Evolutionary conservation across 306 rosid genomes (phyloP).

Genomic region (Trichosanthes truncata): DNA sequence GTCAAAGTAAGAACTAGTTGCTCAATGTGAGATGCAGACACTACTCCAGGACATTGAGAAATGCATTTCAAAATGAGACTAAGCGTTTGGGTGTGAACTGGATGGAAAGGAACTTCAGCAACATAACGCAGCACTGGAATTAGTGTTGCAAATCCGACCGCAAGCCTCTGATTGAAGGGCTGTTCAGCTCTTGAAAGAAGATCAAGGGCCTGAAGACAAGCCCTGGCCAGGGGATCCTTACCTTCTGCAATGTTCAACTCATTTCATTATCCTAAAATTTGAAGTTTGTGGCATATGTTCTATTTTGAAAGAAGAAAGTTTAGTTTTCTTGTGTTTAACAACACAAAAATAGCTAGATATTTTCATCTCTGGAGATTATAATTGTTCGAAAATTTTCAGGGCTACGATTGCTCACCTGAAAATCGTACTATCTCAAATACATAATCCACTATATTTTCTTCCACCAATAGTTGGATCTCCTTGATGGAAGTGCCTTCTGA

Average conservation of each 20-base stretch:
- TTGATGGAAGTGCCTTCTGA: conserved; percentile 41
- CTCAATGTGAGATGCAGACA: conserved; percentile 56
- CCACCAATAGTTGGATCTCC: conserved; percentile 60
- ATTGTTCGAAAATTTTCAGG: not conserved
- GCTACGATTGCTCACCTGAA: conserved; percentile 52
- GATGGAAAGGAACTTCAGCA: conserved; percentile 83
- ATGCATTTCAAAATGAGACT: conserved; percentile 60
- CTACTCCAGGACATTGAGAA: conserved; percentile 74
- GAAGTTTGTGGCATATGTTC: not conserved
- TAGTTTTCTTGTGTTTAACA: not conserved
- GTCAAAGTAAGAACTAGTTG: conserved; percentile 51
- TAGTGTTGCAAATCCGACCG: conserved; percentile 78
- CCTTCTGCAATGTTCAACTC: conserved; percentile 40
- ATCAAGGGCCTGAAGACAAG: conserved; percentile 68
- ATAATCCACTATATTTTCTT: conserved; percentile 90
- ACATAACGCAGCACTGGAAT: conserved; percentile 63
- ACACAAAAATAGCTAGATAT: not conserved
- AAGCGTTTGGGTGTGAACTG: conserved; percentile 63
- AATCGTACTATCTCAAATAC: conserved; percentile 80
- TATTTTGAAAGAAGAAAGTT: not conserved
- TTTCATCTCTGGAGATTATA: not conserved
- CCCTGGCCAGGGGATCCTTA: conserved; percentile 65
- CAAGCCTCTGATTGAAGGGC: conserved; percentile 63
- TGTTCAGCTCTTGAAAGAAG: conserved; percentile 64
- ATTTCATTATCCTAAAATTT: conserved; percentile 21